These are phyloP conservation scores for Hypericum androsaemum DNA, from an alignment of 345 rosid species.

Conservation along the genomic window DNA sequence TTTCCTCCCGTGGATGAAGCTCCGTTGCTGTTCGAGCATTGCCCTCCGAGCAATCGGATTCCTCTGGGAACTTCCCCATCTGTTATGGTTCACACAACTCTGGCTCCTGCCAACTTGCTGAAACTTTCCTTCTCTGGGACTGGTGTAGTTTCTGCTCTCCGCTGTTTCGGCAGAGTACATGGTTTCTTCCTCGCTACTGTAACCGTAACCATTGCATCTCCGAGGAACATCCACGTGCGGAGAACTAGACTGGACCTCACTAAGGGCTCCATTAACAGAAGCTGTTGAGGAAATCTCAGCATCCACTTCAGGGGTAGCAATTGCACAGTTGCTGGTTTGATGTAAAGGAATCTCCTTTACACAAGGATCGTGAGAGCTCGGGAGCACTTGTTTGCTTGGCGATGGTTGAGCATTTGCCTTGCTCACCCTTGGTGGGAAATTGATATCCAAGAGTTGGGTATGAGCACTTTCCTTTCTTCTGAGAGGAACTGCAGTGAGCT, in stretches of 20 bases:
- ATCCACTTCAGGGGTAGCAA: constrained; percentile 13
- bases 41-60: constrained; percentile 37
- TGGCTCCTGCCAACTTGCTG: constrained; percentile 83
- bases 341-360: constrained; percentile 20
- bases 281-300: constrained; percentile 56
- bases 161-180: constrained; percentile 99
- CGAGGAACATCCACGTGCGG: constrained; percentile 28
- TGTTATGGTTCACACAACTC: constrained; percentile 65
- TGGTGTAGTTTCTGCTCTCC: constrained; percentile 82
- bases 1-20: constrained; percentile 64
- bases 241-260: constrained; percentile 57
- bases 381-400: constrained; percentile 21
- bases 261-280: constrained; percentile 52
- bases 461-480: constrained; percentile 43
- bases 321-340: constrained; percentile 17
- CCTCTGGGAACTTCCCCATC: constrained; percentile 63
- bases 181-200: constrained; percentile 78
- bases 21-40: constrained; percentile 63
- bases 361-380: constrained; percentile 24
- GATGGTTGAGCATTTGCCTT: constrained; percentile 24
- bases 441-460: constrained; percentile 76
- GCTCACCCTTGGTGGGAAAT: constrained; percentile 55
- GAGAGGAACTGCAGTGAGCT: constrained; percentile 56
- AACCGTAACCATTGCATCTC: constrained; percentile 33
- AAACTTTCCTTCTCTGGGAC: constrained; percentile 56